Base-by-base conservation (phyloP, 2,329 filamentous ascomycete species). In the Phoma sp. region DNA sequence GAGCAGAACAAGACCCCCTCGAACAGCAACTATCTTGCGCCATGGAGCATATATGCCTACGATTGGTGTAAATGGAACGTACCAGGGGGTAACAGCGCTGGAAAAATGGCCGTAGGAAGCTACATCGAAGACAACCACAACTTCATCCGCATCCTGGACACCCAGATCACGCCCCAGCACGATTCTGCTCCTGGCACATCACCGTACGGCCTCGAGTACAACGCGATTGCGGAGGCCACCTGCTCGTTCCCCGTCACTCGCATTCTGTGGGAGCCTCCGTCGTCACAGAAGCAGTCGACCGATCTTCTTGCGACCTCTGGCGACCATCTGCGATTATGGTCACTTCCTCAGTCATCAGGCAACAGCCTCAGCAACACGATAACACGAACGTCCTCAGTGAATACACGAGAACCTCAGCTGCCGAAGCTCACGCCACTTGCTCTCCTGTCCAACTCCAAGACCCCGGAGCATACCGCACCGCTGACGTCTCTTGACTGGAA, bases 1-100 rank as follows among this genome's bases (percentile, higher is more conserved):
- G 90, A 92, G 68, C 81, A 86, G 45, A 84, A 86, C 59, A 84
- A 85, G 71, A 73, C 85, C 58, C 88, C 72, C 76, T 90, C 72
- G 5, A 96, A 93, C 60, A 96, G 92, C 81, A 97, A 93, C 74
- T 96, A 97, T 72, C 79, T 96, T 59, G 92, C 93, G 4, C 93
- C 93, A 0, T 99, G 95, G 92, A 89, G 92, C 12, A 88, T 96
- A 49, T 99, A 98, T 74, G 93, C 95, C 11, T 93, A 96, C 68
- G 95, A 99, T 78, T 99, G 95, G 95, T 99, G 95, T 80, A 99
- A 99, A 77, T 99, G 95, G 93, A 87, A 90, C 14, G 87, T 93
- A 2, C 86, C 92, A 33, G 79, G 80, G 29, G 74, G 74, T 28
- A 76, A 87, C 62, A 88, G 91, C 58, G 92, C 91, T 3, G 95